Evolutionary conservation across 192 early-diverging fungal genomes (phyloP), one percentile per base, ranked within the genome.

Genomic region (Nowakowskiella sp.): DNA sequence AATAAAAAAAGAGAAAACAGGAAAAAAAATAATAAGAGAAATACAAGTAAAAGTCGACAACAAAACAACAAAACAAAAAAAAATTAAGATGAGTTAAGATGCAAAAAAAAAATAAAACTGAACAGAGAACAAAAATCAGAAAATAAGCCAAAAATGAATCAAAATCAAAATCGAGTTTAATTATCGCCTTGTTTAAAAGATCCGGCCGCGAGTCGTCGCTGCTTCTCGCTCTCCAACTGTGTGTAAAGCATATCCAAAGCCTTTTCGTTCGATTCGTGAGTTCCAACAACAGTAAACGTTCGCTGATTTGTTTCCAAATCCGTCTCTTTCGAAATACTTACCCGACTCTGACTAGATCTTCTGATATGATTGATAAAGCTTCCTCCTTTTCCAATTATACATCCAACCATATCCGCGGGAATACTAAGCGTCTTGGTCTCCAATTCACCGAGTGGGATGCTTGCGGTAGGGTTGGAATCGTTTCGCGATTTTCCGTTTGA

Each of bases 371-470:
- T 53, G 50, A 73, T 72, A 16, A 61, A 65, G 2, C 31, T 44
- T 23, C 89, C 90, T 39, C 76, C 85, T 67, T 90, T 88, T 47
- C 92, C 92, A 64, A 94, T 94, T 64, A 94, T 91, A 70, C 89
- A 92, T 25, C 92, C 92, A 47, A 93, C 91, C 86, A 94, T 88
- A 66, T 92, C 91, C 52, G 75, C 78, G 22, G 92, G 91, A 49
- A 94, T 86, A 25, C 84, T 71, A 56, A 94, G 84, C 46, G 85
- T 83, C 62, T 90, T 85, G 23, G 85, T 85, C 53, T 87, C 76
- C 49, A 81, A 63, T 53, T 81, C 77, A 46, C 71, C 62, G 55
- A n/a, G n/a, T n/a, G n/a, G n/a, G n/a, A n/a, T n/a, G n/a, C n/a
- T n/a, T n/a, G n/a, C n/a, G n/a, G n/a, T n/a, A 71, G 57, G 10